Conservation (phyloP, 495 filamentous ascomycete genomes). For the Copromyces sp. region DNA sequence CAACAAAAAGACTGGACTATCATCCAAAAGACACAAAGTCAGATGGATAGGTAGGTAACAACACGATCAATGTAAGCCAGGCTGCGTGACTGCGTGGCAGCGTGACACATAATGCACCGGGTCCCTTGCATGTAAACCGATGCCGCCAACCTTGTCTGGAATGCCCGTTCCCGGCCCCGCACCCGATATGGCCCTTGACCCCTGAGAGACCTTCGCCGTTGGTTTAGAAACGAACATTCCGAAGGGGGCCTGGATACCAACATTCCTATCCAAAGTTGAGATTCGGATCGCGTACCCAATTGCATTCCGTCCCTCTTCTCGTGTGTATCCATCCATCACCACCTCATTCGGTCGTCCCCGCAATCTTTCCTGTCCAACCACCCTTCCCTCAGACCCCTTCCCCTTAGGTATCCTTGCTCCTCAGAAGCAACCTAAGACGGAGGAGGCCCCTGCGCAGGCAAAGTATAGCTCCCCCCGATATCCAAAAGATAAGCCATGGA, state of each 20-base stretch:
- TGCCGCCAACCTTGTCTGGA: background rate
- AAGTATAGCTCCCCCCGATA: conserved; percentile 13
- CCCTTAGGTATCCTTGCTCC: too few relatives aligned
- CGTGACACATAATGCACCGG: background rate
- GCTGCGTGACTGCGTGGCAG: background rate
- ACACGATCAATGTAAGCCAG: background rate
- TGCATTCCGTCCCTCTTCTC: background rate
- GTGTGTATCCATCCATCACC: too few relatives aligned
- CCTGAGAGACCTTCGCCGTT: background rate
- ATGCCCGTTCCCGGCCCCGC: background rate
- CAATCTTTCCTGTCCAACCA: too few relatives aligned
- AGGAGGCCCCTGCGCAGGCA: conserved; percentile 1
- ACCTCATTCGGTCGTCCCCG: too few relatives aligned
- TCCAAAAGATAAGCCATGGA: conserved; percentile 14
- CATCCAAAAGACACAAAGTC: background rate
- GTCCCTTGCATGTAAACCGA: background rate
- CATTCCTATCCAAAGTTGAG: background rate
- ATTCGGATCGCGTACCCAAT: background rate
- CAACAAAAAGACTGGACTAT: background rate
- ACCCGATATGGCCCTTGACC: background rate
- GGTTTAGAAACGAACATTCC: background rate
- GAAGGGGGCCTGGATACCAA: background rate
- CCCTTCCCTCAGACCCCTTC: too few relatives aligned
- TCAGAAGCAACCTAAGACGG: background rate
- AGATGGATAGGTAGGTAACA: background rate